A percentile compares a stretch with the other conserved stretches of the same genome.
Conservation (phyloP, 495 filamentous ascomycete species). For the Penicillium samsonianum region DNA sequence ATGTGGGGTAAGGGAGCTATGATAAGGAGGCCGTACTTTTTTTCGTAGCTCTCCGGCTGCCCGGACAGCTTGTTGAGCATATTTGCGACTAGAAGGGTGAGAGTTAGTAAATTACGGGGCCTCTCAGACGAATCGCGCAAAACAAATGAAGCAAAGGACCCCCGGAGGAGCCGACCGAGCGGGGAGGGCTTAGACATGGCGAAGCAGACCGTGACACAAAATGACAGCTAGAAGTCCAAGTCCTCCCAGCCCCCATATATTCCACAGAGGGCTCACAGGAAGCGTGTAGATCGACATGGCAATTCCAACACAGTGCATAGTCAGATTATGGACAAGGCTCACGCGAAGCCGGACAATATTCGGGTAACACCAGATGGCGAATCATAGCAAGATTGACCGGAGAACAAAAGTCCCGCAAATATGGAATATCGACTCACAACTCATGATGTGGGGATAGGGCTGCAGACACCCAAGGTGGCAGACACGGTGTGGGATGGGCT, state of each 20-base stretch:
- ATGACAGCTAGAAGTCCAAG: background rate
- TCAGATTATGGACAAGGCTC: conserved; percentile 12
- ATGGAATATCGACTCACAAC: conserved; percentile 32
- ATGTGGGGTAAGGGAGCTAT: conserved; percentile 2
- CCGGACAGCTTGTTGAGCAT: conserved; percentile 98
- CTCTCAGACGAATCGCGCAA: conserved; percentile 4
- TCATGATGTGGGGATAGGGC: conserved; percentile 33
- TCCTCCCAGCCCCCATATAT: conserved; percentile 4
- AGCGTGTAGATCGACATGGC: conserved; percentile 10
- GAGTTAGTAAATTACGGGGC: conserved; percentile 32
- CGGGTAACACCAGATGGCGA: background rate
- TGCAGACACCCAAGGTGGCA: conserved; percentile 16
- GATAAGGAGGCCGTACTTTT: conserved; percentile 65
- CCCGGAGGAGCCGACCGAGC: conserved; percentile 22
- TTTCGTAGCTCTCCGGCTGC: conserved; percentile 97
- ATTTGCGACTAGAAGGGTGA: conserved; percentile 63
- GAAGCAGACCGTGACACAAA: conserved; percentile 11
- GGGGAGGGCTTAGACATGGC: conserved; percentile 3
- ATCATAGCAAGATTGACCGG: conserved; percentile 4
- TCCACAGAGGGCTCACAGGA: conserved; percentile 1
- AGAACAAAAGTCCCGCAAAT: conserved; percentile 3
- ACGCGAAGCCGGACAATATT: conserved; percentile 8
- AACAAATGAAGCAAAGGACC: conserved; percentile 4
- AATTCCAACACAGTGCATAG: background rate
- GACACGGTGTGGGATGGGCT: conserved; percentile 17